Percentiles rank a stretch among this genome's conserved stretches.
These are phyloP conservation scores for Fusarium tupiense DNA, from an alignment of 2,329 filamentous ascomycete genomes.

Conservation along the genomic window DNA sequence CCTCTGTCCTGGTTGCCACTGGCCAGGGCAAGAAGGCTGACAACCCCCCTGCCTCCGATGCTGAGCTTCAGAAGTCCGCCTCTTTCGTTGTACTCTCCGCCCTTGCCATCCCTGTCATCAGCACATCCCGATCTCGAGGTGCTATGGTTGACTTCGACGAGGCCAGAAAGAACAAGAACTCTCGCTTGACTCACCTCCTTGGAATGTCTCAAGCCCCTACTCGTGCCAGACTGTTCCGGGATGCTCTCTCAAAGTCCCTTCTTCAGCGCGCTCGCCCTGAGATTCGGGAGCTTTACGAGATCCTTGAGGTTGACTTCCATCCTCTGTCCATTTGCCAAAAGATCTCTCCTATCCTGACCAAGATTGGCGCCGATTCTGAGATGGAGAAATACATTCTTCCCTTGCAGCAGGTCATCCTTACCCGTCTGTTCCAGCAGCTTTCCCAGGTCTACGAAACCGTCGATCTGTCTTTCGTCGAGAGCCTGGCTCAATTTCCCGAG, in stretches of 20 bases:
- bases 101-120: slow-evolving; percentile 98
- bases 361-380: slow-evolving; percentile 93
- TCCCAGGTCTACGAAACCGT: slow-evolving; percentile 99
- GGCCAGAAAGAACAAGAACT: slow-evolving; percentile 98
- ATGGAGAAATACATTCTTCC: slow-evolving; percentile 98
- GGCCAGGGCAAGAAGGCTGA: slow-evolving; percentile 94
- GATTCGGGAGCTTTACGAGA: slow-evolving; percentile 97
- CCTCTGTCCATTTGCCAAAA: slow-evolving; percentile 98
- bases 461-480: slow-evolving; percentile 90
- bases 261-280: slow-evolving; percentile 92
- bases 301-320: slow-evolving; percentile 98
- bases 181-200: slow-evolving; percentile 92
- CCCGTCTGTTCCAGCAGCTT: slow-evolving; percentile 96
- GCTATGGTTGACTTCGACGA: slow-evolving; percentile 97
- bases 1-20: slow-evolving; percentile 80
- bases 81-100: slow-evolving; percentile 96
- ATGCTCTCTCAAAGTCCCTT: slow-evolving; percentile 93
- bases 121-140: slow-evolving; percentile 94
- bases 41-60: slow-evolving; percentile 88
- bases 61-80: slow-evolving; percentile 91
- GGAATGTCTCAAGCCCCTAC: slow-evolving; percentile 92
- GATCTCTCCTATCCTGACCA: slow-evolving; percentile 92
- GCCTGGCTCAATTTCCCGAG: slow-evolving; percentile 94
- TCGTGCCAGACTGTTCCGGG: slow-evolving; percentile 90
- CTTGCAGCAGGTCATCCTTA: slow-evolving; percentile 98